A percentile compares a stretch with the other conserved stretches of the same genome.
Conservation (phyloP, 345 rosid species). For the Salix suchowensis region DNA sequence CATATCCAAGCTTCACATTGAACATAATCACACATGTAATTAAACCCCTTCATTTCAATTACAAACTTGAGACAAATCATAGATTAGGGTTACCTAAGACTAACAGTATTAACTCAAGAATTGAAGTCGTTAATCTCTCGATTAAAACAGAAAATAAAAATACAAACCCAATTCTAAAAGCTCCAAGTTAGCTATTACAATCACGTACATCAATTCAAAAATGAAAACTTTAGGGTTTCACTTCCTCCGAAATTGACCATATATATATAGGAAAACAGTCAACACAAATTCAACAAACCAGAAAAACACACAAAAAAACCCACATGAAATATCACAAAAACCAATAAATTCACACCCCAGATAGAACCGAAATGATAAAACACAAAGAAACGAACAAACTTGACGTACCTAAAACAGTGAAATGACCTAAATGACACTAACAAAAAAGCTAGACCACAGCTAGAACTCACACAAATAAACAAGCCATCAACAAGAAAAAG, state of each 20-base stretch:
- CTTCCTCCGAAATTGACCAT: slow-evolving; percentile 20
- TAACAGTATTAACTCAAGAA: not conserved
- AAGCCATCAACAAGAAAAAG: slow-evolving; percentile 13
- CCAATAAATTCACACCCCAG: slow-evolving; percentile 31
- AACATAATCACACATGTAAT: slow-evolving; percentile 4
- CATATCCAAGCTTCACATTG: slow-evolving; percentile 10
- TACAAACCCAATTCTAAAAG: slow-evolving; percentile 19
- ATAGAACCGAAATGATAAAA: slow-evolving; percentile 36
- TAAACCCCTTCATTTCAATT: slow-evolving; percentile 16
- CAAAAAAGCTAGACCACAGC: slow-evolving; percentile 26
- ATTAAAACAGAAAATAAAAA: slow-evolving; percentile 11
- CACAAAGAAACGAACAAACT: slow-evolving; percentile 25
- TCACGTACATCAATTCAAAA: slow-evolving; percentile 16
- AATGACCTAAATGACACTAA: slow-evolving; percentile 37
- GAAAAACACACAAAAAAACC: slow-evolving; percentile 16
- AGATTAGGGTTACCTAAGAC: slow-evolving; percentile 44
- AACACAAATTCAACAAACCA: slow-evolving; percentile 15
- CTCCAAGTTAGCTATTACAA: slow-evolving; percentile 11
- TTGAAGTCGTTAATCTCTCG: slow-evolving; percentile 13
- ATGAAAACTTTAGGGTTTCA: slow-evolving; percentile 46
- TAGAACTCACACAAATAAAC: slow-evolving; percentile 16
- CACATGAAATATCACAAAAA: slow-evolving; percentile 37
- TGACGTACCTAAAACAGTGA: slow-evolving; percentile 53
- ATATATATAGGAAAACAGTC: slow-evolving; percentile 30
- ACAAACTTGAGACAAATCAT: slow-evolving; percentile 20